Base-by-base conservation (phyloP, 768 basidiomycete genomes). In the Cystofilobasidium bisporidii region DNA sequence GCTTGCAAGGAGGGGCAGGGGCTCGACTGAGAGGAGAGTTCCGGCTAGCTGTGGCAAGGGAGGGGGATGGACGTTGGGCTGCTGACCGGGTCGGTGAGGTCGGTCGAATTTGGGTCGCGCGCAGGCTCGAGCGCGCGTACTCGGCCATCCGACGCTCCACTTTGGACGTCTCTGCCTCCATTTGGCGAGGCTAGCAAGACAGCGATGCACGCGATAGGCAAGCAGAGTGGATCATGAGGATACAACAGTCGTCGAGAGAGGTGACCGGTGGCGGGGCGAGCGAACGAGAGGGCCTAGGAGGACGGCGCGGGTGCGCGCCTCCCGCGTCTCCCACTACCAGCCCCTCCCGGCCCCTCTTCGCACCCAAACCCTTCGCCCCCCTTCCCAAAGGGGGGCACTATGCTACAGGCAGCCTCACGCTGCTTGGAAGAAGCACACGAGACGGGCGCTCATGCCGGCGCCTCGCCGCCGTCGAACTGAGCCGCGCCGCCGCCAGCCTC, bases 401-500 rank as follows among this genome's bases (percentile, higher is more conserved):
- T 28, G 48, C 41, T 43, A 50, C 48, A 50, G 4, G 48, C 26
- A 10, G 22, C 22, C 3, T 24, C 48, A n/a, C n/a, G n/a, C n/a
- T n/a, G n/a, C n/a, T n/a, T n/a, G n/a, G n/a, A n/a, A n/a, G n/a
- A n/a, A n/a, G n/a, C n/a, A n/a, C n/a, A n/a, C 2, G 11, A 10
- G 9, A 15, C 14, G 26, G 6, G 11, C 48, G 4, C 48, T 50
- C 48, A 50, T 15, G 48, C 48, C 5, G 36, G 36, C 36, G 48
- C 48, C 4, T 24, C 14, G 12, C 41, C 41, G 18, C 41, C 41
- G 15, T 43, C 48, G 11, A 50, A 24, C 48, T 50, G 53, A 6
- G 30, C 53, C 26, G 62, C 57, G 6, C 61, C 36, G 47, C 53
- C 47, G 0, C 72, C 71, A 9, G 76, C 76, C 36, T 78, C 79